These are phyloP conservation scores for Haplographium delicatum DNA, from an alignment of 495 filamentous ascomycete genomes.

Conservation along the genomic window DNA sequence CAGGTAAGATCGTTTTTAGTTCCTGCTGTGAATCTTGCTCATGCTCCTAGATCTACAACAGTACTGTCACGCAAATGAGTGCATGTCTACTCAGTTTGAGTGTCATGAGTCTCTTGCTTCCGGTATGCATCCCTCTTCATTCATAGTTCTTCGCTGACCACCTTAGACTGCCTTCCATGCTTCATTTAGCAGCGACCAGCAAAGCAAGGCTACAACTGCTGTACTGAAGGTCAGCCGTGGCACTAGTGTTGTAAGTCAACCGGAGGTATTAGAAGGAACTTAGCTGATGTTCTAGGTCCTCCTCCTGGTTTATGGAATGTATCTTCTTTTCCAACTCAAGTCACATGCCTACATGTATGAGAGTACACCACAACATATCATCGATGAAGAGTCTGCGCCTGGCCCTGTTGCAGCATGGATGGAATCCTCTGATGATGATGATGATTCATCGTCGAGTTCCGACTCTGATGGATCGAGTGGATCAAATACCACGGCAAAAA, in stretches of 20 bases:
- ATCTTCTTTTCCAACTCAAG: conserved; percentile 86
- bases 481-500: conserved; percentile 60
- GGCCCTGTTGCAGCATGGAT: conserved; percentile 78
- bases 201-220: conserved; percentile 53
- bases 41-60: conserved; percentile 73
- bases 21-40: conserved; percentile 11
- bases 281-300: conserved; percentile 43
- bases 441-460: conserved; percentile 54
- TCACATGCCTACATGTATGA: conserved; percentile 89
- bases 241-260: conserved; percentile 68
- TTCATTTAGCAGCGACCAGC: conserved; percentile 59
- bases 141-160: not conserved
- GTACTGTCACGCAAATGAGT: conserved; percentile 91
- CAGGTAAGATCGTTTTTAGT: conserved; percentile 43
- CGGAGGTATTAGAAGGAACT: not conserved
- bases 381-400: conserved; percentile 82
- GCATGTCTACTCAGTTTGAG: conserved; percentile 85
- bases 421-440: conserved; percentile 61
- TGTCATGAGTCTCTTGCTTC: conserved; percentile 78
- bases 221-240: conserved; percentile 83
- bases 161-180: conserved; percentile 79
- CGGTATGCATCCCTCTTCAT: conserved; percentile 38
- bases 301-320: conserved; percentile 76
- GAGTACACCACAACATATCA: conserved; percentile 81
- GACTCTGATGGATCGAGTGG: conserved; percentile 61